phyloP scores from a whole-genome alignment of 495 filamentous ascomycete species.

The Daldinia decipiens region DNA sequence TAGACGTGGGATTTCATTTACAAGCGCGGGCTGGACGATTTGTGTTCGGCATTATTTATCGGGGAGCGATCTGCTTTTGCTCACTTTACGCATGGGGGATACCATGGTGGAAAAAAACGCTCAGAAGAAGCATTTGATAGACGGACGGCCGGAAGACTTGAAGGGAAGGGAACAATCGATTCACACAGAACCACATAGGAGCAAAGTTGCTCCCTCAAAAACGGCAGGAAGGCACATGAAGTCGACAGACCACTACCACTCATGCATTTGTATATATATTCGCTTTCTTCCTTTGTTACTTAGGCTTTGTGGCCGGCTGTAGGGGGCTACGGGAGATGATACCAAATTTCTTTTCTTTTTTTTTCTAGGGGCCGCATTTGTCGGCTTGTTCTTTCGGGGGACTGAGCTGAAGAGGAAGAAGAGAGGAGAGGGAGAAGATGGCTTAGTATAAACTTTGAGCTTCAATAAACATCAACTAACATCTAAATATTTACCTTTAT shows the following conservation, averaged over 20 bases:
- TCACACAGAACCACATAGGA: slow-evolving; percentile 4
- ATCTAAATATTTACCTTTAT: slow-evolving; percentile 14
- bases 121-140: slow-evolving; percentile 44
- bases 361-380: slow-evolving; percentile 4
- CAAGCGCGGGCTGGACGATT: slow-evolving; percentile 26
- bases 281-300: slow-evolving; percentile 33
- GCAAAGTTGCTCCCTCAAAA: slow-evolving; percentile 10
- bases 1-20: slow-evolving; percentile 40
- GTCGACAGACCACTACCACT: slow-evolving; percentile 20
- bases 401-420: slow-evolving; percentile 4
- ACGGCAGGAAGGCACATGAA: slow-evolving; percentile 14
- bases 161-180: slow-evolving; percentile 8
- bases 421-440: slow-evolving; percentile 20
- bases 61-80: slow-evolving; percentile 19
- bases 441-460: slow-evolving; percentile 32
- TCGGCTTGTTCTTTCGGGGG: background rate
- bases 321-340: slow-evolving; percentile 43
- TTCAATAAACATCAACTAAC: slow-evolving; percentile 38
- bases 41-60: slow-evolving; percentile 11
- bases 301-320: slow-evolving; percentile 29
- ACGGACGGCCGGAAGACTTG: slow-evolving; percentile 23
- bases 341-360: slow-evolving; percentile 31
- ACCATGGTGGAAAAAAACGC: slow-evolving; percentile 28
- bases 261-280: slow-evolving; percentile 47
- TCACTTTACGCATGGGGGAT: slow-evolving; percentile 42